Base-by-base conservation (phyloP, 768 basidiomycete species). In the Tricholoma bakamatsutake region DNA sequence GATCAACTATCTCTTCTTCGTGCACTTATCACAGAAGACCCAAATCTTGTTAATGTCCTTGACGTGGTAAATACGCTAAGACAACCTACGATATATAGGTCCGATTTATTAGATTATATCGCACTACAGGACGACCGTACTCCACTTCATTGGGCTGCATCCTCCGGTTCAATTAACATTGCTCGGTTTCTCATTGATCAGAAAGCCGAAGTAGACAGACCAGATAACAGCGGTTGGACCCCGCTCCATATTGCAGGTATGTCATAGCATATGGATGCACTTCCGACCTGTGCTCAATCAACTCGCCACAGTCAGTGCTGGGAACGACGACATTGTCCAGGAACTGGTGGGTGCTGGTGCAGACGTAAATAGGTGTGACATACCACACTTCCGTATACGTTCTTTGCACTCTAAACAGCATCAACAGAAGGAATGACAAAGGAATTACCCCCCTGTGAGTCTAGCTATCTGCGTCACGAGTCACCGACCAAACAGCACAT, bases 131-230 rank as follows among this genome's bases (percentile, higher is more conserved):
- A 93, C 66, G 85, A 78, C 37, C 77, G 91, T 33, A 90, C 91
- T 0, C 80, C 91, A 8, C 71, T 93, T n/a, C 91, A 93, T 64
- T 92, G 90, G 89, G 88, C 90, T 55, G 83, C 90, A 11, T 85
- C 85, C 10, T 82, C 82, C 17, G 90, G 88, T 50, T 79, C 85
- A 39, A 67, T 81, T 54, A 87, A 89, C 53, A 83, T 90, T 58
- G 78, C 67, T 28, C 75, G 80, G 53, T 88, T 82, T 68, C 76
- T 93, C 60, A 73, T 92, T 55, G 85, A 84, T 69, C 81, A 83
- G 61, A 77, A 81, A 57, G 85, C 85, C 24, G 84, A 88, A 57
- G 79, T 90, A 40, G 80, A 88, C 69, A 79, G 79, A 62, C 66
- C 70, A 17, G 90, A 93, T 69, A 77, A 66, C 54, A 76, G 77